A percentile compares a stretch with the other conserved stretches of the same genome.
Conservation (phyloP, 192 early-diverging fungal genomes). For the Entomortierella parvispora region DNA sequence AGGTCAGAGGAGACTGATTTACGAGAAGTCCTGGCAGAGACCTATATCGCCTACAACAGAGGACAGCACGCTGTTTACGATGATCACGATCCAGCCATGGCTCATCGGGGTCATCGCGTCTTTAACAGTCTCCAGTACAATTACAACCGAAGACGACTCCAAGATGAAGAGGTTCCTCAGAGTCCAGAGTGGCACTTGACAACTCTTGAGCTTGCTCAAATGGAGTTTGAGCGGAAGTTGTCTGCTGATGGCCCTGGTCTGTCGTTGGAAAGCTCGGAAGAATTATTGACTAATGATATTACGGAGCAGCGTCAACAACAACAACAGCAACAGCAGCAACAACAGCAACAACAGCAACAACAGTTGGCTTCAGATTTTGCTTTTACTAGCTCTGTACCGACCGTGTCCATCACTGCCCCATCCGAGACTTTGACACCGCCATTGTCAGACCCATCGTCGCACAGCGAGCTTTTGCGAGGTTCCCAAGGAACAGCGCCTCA, state of each 20-base stretch:
- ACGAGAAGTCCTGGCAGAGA: conserved; percentile 23
- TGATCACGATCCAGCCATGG: background rate
- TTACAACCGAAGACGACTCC: background rate
- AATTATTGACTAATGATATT: background rate
- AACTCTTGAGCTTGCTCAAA: conserved; percentile 1
- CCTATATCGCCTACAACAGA: conserved; percentile 14
- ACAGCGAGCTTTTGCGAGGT: too few species aligned
- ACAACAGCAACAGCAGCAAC: too few species aligned
- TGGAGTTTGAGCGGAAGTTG: conserved; percentile 4
- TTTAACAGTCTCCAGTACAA: conserved; percentile 19
- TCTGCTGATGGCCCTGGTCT: background rate
- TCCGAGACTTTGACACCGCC: too few species aligned
- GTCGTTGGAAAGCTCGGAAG: background rate
- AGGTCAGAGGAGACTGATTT: background rate
- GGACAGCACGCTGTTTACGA: conserved; percentile 26
- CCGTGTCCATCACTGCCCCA: too few species aligned
- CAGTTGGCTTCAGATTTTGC: too few species aligned
- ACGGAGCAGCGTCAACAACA: too few species aligned
- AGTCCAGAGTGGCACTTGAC: conserved; percentile 38
- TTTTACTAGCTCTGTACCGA: too few species aligned
- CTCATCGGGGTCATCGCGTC: background rate
- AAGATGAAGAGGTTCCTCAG: background rate
- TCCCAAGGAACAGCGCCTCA: too few species aligned
- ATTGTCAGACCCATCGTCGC: too few species aligned
- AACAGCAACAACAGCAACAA: too few species aligned